Conservation (phyloP, 345 rosid genomes). For the Eutrema heterophyllum region DNA sequence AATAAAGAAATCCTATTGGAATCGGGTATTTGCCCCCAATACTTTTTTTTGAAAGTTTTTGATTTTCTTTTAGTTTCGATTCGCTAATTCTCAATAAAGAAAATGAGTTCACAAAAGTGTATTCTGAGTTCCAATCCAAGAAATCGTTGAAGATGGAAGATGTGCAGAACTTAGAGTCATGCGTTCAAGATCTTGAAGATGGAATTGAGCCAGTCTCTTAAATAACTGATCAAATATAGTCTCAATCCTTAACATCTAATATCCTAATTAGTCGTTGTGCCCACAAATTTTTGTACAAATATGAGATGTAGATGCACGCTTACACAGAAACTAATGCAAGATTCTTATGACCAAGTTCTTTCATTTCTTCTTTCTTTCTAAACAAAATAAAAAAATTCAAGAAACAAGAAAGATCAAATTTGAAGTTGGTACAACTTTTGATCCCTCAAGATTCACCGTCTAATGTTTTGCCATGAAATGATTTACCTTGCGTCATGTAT, state of each 20-base stretch:
- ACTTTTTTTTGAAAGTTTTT: too few species aligned
- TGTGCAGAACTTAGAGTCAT: conserved; percentile 29
- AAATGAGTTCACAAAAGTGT: conserved; percentile 35
- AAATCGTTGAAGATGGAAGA: conserved; percentile 14
- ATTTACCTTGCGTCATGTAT: too few species aligned
- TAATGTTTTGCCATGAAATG: too few species aligned
- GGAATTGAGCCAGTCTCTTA: conserved; percentile 36
- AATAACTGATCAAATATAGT: conserved; percentile 38
- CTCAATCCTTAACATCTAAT: conserved; percentile 38
- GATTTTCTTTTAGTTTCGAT: too few species aligned
- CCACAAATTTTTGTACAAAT: conserved; percentile 14
- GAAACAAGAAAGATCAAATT: too few species aligned
- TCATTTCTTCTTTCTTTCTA: neutral
- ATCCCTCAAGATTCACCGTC: too few species aligned
- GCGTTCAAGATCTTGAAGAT: conserved; percentile 46
- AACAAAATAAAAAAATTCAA: neutral
- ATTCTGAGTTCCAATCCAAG: conserved; percentile 26
- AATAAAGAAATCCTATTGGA: too few species aligned
- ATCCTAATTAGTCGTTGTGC: neutral
- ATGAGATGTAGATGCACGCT: neutral
- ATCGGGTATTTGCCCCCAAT: too few species aligned
- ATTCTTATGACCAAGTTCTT: neutral
- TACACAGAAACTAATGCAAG: neutral
- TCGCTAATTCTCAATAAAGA: neutral
- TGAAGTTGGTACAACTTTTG: too few species aligned